These are phyloP conservation scores for Teratosphaeria nubilosa DNA, from an alignment of 2,329 filamentous ascomycete species.

Conservation along the genomic window DNA sequence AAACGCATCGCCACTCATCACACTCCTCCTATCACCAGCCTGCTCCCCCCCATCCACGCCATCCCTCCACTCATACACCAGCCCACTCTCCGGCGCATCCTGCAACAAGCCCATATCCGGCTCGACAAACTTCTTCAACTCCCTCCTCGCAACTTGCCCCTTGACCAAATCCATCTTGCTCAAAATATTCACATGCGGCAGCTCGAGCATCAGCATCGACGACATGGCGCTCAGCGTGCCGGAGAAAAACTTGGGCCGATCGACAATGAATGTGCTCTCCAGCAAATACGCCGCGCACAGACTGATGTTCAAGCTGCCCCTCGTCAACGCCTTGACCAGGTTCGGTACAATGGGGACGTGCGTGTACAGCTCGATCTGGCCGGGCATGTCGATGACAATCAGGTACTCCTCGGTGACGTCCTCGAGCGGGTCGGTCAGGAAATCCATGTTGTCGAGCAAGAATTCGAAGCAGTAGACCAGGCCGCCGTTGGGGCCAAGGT, in stretches of 20 bases:
- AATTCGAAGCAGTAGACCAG: slow-evolving; percentile 97
- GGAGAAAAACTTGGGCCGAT: slow-evolving; percentile 94
- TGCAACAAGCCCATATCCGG: slow-evolving; percentile 76
- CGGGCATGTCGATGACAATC: slow-evolving; percentile 97
- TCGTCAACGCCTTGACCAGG: slow-evolving; percentile 70
- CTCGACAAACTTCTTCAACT: slow-evolving; percentile 81
- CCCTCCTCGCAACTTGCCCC: slow-evolving; percentile 74
- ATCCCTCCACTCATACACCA: slow-evolving; percentile 30
- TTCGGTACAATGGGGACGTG: slow-evolving; percentile 87
- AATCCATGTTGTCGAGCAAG: slow-evolving; percentile 87
- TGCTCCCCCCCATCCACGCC: slow-evolving; percentile 47
- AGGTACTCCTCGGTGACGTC: slow-evolving; percentile 87
- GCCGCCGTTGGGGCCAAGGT: slow-evolving; percentile 81
- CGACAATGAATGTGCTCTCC: slow-evolving; percentile 89
- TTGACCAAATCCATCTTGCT: slow-evolving; percentile 98
- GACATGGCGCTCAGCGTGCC: slow-evolving; percentile 95
- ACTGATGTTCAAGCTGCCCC: slow-evolving; percentile 76
- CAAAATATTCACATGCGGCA: slow-evolving; percentile 91
- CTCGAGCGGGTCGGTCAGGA: slow-evolving; percentile 75
- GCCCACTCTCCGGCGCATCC: slow-evolving; percentile 56
- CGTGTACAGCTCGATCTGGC: slow-evolving; percentile 97
- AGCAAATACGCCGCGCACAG: slow-evolving; percentile 91
- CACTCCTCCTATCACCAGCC: slow-evolving; percentile 49
- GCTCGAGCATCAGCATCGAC: slow-evolving; percentile 96
- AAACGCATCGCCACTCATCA: slow-evolving; percentile 77